Evolutionary conservation across 2,329 filamentous ascomycete genomes (phyloP), one percentile per base, ranked within the genome.

Genomic region (Aspergillus jensenii): DNA sequence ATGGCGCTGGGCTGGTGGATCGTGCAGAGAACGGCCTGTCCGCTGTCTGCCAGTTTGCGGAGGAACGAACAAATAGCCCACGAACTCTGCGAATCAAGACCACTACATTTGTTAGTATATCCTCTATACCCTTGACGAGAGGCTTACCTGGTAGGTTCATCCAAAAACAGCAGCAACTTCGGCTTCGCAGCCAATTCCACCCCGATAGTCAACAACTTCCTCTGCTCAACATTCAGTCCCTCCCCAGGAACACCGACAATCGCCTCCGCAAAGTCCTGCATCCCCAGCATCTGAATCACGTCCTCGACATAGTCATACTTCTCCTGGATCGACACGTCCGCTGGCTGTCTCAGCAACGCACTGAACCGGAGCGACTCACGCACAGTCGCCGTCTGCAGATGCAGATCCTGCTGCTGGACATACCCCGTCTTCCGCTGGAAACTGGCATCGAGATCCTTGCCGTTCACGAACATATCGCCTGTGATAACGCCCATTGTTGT

Each of bases 1-100:
- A 96, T 91, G 43, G 92, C 92, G 14, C 91, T 96, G 12, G 93
- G 93, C 74, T 97, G 93, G 74, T 97, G 93, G 60, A 97, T 96
- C 0, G 93, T 97, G 78, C 92, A 96, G n/a, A 97, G 86, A 74
- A 97, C 90, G 51, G 93, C 92, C 72, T 95, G 91, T 17, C 93
- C 93, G 60, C 87, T 89, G 73, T 93, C 89, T 67, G 91, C 91
- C 27, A 97, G 82, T 76, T 95, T 96, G 75, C 95, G 89, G 37
- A 97, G 83, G 11, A 96, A 83, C 70, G 91, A 88, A 44, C 91
- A 82, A 69, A 96, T 96, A 62, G 91, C 90, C 90, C 91, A 96
- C 0, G 92, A 93, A 1, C 92, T 96, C 74, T 96, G 92, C 68
- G 87, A 90, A 74, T 97, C 93, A 15, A 97, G 86, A 79, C 93